phyloP scores from a whole-genome alignment of 2,329 filamentous ascomycete genomes.

The Kalmusia sp. region DNA sequence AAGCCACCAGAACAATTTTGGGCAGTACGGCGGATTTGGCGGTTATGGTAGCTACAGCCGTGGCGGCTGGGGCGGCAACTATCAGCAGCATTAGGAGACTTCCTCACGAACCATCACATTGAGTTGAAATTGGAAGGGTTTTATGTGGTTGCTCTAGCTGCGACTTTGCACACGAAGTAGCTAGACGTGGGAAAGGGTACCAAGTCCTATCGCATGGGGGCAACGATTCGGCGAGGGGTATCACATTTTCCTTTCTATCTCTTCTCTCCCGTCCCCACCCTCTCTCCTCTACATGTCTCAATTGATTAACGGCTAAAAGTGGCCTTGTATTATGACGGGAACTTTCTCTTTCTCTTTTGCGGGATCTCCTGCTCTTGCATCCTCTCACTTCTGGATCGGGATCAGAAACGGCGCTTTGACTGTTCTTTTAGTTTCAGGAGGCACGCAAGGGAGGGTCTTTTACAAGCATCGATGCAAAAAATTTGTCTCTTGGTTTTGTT shows the following conservation, averaged over 20 bases:
- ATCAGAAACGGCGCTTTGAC: conserved; percentile 8
- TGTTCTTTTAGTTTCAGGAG: neutral
- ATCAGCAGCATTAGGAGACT: conserved; percentile 46
- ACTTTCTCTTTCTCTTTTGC: conserved; percentile 25
- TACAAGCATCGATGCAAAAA: conserved; percentile 11
- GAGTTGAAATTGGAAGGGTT: conserved; percentile 9
- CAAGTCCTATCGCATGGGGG: conserved; percentile 30
- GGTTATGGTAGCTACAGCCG: conserved; percentile 52
- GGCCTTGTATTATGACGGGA: conserved; percentile 41
- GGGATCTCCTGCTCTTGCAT: conserved; percentile 34
- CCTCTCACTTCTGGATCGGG: conserved; percentile 33
- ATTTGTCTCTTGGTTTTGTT: conserved; percentile 17
- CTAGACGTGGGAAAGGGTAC: conserved; percentile 22
- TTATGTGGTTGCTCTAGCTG: conserved; percentile 6
- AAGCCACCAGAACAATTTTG: conserved; percentile 55
- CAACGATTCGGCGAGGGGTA: conserved; percentile 32
- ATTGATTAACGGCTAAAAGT: conserved; percentile 34
- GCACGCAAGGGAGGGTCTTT: conserved; percentile 10
- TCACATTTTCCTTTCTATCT: conserved; percentile 18
- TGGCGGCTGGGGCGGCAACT: conserved; percentile 59
- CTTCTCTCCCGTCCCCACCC: conserved; percentile 9
- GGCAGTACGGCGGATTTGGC: conserved; percentile 51
- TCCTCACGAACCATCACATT: neutral
- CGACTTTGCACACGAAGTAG: conserved; percentile 5
- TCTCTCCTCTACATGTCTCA: conserved; percentile 14